phyloP scores from a whole-genome alignment of 495 filamentous ascomycete genomes.

The Tuber melanosporum region DNA sequence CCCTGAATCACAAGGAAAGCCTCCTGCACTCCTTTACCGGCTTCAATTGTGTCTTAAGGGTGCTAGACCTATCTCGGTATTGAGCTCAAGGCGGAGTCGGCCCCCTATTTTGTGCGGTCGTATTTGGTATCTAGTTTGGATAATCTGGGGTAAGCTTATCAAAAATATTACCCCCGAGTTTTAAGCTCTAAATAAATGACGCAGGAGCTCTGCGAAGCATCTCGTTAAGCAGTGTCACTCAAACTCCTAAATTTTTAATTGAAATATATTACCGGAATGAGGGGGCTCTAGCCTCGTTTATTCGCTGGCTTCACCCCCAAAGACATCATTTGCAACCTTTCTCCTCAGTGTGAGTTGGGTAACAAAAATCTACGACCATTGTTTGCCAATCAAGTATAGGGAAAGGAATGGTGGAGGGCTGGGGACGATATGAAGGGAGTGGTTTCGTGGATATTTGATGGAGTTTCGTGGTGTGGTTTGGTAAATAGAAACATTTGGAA shows the following conservation, averaged over 20 bases:
- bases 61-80: not conserved
- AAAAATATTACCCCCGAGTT: not conserved
- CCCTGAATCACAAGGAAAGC: not conserved
- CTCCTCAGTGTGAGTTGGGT: not conserved
- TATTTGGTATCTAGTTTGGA: not conserved
- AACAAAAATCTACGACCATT: not conserved
- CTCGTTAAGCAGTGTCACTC: not conserved
- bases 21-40: not conserved
- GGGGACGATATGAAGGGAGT: not conserved
- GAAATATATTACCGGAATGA: not conserved
- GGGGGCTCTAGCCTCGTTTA: not conserved
- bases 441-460: not conserved
- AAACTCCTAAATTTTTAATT: not conserved
- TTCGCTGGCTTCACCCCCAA: not conserved
- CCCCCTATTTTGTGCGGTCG: not conserved
- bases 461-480: not conserved
- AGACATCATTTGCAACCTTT: not conserved
- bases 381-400: not conserved
- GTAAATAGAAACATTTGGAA: not conserved
- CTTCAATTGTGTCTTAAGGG: not conserved
- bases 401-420: not conserved
- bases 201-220: not conserved
- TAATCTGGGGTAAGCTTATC: slow-evolving; percentile 4
- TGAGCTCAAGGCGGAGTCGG: not conserved
- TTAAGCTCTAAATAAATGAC: not conserved